Percentiles rank a stretch among this genome's conserved stretches.
Evolutionary conservation across 2,329 filamentous ascomycete species (phyloP).

Genomic region (Sporothrix schenckii): DNA sequence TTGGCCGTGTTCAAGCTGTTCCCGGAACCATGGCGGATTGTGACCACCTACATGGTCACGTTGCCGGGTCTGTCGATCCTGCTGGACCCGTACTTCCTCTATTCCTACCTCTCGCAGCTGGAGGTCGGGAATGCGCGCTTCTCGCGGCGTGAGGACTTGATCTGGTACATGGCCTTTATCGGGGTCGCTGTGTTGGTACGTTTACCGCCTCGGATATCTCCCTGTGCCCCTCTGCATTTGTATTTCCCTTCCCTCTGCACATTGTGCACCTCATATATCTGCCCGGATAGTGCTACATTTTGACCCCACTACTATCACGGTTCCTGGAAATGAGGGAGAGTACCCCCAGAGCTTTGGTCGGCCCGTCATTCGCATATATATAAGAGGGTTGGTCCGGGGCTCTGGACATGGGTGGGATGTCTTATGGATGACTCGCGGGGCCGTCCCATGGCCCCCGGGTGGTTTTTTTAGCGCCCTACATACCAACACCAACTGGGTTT

Average conservation of each 20-base stretch:
- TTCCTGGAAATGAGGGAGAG: slow-evolving; percentile 85
- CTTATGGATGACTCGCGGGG: slow-evolving; percentile 69
- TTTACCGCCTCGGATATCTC: slow-evolving; percentile 39
- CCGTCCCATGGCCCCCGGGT: slow-evolving; percentile 58
- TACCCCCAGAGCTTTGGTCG: slow-evolving; percentile 65
- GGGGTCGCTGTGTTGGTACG: slow-evolving; percentile 76
- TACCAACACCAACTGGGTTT: slow-evolving; percentile 39
- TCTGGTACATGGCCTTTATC: slow-evolving; percentile 79
- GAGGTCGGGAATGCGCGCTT: slow-evolving; percentile 75
- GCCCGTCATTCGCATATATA: slow-evolving; percentile 67
- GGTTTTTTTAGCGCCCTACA: slow-evolving; percentile 68
- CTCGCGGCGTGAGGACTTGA: slow-evolving; percentile 72
- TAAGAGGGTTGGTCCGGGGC: slow-evolving; percentile 60
- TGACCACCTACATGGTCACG: slow-evolving; percentile 50
- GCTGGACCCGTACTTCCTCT: slow-evolving; percentile 77
- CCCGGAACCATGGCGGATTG: slow-evolving; percentile 51
- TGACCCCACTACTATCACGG: slow-evolving; percentile 70
- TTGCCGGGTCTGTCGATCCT: slow-evolving; percentile 56
- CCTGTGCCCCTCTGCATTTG: slow-evolving; percentile 24
- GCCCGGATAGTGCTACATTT: slow-evolving; percentile 69
- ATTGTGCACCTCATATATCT: slow-evolving; percentile 66
- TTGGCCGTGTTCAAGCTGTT: slow-evolving; percentile 59
- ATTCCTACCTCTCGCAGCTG: slow-evolving; percentile 73
- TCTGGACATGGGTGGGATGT: slow-evolving; percentile 75
- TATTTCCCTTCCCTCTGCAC: slow-evolving; percentile 12